Percentiles rank a stretch among this genome's conserved stretches.
These are phyloP conservation scores for Papiliotrema flavescens DNA, from an alignment of 1,284 basidiomycete species.

Conservation along the genomic window DNA sequence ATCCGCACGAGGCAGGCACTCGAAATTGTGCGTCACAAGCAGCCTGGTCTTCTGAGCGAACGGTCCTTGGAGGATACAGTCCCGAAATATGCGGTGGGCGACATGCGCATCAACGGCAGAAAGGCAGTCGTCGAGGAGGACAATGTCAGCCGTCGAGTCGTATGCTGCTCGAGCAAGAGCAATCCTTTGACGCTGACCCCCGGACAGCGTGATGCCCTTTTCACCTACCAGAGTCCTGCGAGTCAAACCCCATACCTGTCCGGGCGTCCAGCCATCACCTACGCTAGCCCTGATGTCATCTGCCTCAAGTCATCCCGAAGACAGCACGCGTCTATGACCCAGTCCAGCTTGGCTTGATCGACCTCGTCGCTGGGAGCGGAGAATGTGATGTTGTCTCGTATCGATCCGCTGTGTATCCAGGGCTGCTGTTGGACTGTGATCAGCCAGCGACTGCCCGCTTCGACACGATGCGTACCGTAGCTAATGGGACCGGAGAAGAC, in stretches of 20 bases:
- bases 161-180: constrained; percentile 20
- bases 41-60: constrained; percentile 62
- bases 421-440: constrained; percentile 57
- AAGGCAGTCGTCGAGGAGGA: constrained; percentile 45
- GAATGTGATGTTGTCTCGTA: constrained; percentile 51
- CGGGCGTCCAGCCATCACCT: too few relatives aligned
- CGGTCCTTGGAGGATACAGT: constrained; percentile 61
- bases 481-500: constrained; percentile 50
- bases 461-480: constrained; percentile 27
- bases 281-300: not conserved
- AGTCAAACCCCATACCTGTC: not conserved
- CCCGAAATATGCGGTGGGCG: constrained; percentile 47
- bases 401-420: constrained; percentile 66
- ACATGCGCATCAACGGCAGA: constrained; percentile 64
- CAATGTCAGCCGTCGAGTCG: constrained; percentile 9
- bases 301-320: not conserved
- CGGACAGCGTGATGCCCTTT: constrained; percentile 20
- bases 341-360: not conserved
- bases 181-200: constrained; percentile 22
- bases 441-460: too few relatives aligned
- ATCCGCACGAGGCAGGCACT: constrained; percentile 53
- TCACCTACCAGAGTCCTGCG: constrained; percentile 19
- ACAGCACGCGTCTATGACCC: constrained; percentile 5
- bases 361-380: constrained; percentile 6
- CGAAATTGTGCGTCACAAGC: constrained; percentile 65